phyloP scores from a whole-genome alignment of 169 alveolate species.

The Eimeria maxima region DNA sequence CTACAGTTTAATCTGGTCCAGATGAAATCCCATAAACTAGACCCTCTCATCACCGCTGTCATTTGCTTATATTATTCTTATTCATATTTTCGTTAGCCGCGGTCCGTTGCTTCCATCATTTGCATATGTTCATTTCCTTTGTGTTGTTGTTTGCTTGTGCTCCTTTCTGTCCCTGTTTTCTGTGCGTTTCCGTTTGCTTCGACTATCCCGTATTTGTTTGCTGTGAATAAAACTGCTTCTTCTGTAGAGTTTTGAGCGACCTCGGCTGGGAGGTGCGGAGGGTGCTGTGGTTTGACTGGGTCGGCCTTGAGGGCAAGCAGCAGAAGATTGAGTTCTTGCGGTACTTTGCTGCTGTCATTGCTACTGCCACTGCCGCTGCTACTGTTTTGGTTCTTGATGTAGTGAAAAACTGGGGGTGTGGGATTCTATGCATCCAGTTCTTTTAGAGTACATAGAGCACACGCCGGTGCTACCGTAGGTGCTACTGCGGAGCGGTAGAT shows the following conservation, averaged over 20 bases:
- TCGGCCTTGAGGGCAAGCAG: slow-evolving; percentile 76
- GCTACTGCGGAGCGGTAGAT: neutral
- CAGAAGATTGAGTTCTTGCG: slow-evolving; percentile 84
- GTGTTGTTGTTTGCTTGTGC: neutral
- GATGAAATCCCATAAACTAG: no score
- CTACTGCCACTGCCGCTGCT: neutral
- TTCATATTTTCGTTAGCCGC: neutral
- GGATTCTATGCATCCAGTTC: neutral
- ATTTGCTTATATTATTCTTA: no score
- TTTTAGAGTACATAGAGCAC: neutral
- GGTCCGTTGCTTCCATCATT: neutral
- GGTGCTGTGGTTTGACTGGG: slow-evolving; percentile 91
- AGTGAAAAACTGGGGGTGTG: neutral
- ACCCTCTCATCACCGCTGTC: neutral
- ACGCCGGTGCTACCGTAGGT: neutral
- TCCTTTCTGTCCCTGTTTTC: neutral
- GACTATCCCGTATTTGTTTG: neutral
- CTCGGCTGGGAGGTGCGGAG: slow-evolving; percentile 93
- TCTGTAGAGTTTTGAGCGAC: slow-evolving; percentile 86
- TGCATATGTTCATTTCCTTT: neutral
- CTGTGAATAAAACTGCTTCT: neutral
- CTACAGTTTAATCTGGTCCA: no score
- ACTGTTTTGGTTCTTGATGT: neutral
- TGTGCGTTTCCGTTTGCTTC: neutral
- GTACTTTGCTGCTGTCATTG: slow-evolving; percentile 53